Conservation (phyloP, 768 basidiomycete genomes). For the Symmetrospora coprosmae region DNA sequence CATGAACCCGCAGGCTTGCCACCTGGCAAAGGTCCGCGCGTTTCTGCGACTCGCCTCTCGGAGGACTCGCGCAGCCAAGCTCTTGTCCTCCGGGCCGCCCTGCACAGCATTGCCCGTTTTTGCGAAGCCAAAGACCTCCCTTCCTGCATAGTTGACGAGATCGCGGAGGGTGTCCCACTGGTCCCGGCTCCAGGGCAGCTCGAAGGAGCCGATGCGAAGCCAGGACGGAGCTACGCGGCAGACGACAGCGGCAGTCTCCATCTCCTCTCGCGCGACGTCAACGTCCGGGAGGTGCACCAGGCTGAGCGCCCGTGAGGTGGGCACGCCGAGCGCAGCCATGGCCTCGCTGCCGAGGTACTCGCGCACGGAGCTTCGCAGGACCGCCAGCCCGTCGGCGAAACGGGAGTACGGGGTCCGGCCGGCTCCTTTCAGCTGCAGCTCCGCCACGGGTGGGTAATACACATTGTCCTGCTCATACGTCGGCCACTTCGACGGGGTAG, state of each 20-base stretch:
- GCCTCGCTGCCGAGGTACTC: conserved; percentile 90
- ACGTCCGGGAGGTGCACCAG: conserved; percentile 61
- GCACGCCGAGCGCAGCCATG: conserved; percentile 66
- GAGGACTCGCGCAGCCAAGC: conserved; percentile 41
- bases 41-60: conserved; percentile 69
- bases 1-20: conserved; percentile 57
- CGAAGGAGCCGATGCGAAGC: conserved; percentile 59
- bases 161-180: conserved; percentile 60
- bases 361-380: conserved; percentile 81
- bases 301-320: conserved; percentile 73
- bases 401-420: conserved; percentile 90
- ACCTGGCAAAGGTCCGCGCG: conserved; percentile 80
- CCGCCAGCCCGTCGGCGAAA: conserved; percentile 83
- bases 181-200: conserved; percentile 29
- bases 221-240: conserved; percentile 29
- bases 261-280: conserved; percentile 56
- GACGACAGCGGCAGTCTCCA: conserved; percentile 42
- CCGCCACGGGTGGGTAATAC: conserved; percentile 35
- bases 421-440: conserved; percentile 86
- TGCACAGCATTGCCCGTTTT: not conserved
- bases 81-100: not conserved
- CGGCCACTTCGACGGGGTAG: conserved; percentile 30
- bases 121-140: conserved; percentile 26
- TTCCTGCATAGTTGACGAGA: conserved; percentile 49
- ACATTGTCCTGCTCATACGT: not conserved